Evolutionary conservation across 345 rosid genomes (phyloP).

Genomic region (Pistacia vera): DNA sequence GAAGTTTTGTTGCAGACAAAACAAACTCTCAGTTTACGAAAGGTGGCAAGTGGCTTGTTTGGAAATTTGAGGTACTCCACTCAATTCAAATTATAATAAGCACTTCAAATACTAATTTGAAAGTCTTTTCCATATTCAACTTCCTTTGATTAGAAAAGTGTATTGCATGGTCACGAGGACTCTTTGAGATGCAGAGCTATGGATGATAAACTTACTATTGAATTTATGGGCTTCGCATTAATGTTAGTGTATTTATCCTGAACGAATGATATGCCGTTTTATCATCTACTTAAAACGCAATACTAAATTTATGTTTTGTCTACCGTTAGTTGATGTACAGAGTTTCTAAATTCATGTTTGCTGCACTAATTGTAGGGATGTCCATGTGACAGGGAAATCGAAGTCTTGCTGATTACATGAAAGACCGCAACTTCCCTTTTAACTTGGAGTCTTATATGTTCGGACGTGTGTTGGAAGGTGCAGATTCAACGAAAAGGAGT

Average conservation of each 20-base stretch:
- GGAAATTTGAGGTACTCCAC: conserved; percentile 87
- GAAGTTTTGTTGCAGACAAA: conserved; percentile 83
- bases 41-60: conserved; percentile 98
- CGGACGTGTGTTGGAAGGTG: conserved; percentile 79
- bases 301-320: neutral
- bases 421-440: conserved; percentile 79
- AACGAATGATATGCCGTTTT: neutral
- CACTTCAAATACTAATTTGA: conserved; percentile 1
- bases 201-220: neutral
- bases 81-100: conserved; percentile 6
- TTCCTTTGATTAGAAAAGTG: neutral
- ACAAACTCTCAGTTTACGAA: conserved; percentile 60
- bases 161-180: neutral
- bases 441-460: conserved; percentile 88
- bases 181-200: too few relatives aligned
- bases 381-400: conserved; percentile 74
- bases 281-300: too few relatives aligned
- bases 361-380: conserved; percentile 34
- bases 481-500: conserved; percentile 67
- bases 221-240: neutral
- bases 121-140: conserved; percentile 6
- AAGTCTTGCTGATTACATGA: conserved; percentile 86
- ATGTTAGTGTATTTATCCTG: neutral
- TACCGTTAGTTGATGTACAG: conserved; percentile 10
- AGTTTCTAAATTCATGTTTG: conserved; percentile 16